Conservation (phyloP, 2,329 filamentous ascomycete genomes). For the Ophiocordyceps polyrhachis-furcata region DNA sequence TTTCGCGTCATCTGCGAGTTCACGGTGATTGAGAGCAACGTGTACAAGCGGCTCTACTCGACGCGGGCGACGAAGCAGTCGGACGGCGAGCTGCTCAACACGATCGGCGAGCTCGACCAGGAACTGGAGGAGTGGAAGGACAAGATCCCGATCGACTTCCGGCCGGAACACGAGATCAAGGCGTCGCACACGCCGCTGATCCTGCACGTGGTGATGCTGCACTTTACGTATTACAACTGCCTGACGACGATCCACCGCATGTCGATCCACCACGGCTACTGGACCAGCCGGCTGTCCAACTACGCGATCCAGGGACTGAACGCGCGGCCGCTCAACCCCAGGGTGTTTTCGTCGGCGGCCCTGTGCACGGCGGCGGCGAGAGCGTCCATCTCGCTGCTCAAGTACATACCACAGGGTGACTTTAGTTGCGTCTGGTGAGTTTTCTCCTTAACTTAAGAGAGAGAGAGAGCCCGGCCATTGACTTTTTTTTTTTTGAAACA, state of each 20-base stretch:
- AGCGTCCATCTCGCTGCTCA: constrained; percentile 82
- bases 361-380: constrained; percentile 84
- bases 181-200: constrained; percentile 85
- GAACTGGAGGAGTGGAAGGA: constrained; percentile 94
- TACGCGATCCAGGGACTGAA: constrained; percentile 92
- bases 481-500: constrained; percentile 8
- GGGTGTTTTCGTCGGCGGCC: constrained; percentile 84
- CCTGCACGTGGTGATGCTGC: constrained; percentile 79
- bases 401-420: constrained; percentile 91
- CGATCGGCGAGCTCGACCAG: constrained; percentile 83
- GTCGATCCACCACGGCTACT: constrained; percentile 95
- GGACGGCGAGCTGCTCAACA: constrained; percentile 82
- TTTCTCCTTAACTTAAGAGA: background rate
- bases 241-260: constrained; percentile 95
- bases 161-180: constrained; percentile 94
- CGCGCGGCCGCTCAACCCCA: constrained; percentile 72
- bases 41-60: constrained; percentile 85
- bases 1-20: constrained; percentile 90
- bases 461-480: background rate
- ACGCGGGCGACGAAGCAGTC: constrained; percentile 83
- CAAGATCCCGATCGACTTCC: constrained; percentile 80
- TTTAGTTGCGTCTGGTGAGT: constrained; percentile 86
- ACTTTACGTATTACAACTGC: constrained; percentile 97
- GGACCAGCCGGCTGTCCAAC: constrained; percentile 87
- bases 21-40: constrained; percentile 75